These are phyloP conservation scores for Acanthamoeba castellanii DNA, from an alignment of 208 protist species.

Conservation along the genomic window DNA sequence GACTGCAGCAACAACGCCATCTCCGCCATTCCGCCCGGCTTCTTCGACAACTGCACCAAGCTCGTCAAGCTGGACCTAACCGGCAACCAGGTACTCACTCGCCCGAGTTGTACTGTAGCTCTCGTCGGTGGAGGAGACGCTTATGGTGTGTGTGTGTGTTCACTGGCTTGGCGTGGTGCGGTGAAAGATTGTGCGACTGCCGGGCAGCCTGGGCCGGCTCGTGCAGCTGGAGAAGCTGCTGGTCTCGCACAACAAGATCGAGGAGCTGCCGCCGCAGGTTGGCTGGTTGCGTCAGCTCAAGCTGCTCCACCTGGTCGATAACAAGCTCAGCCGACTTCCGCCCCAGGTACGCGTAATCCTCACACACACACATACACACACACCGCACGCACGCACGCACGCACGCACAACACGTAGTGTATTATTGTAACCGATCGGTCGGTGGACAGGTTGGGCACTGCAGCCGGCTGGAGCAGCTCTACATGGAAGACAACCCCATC, in stretches of 20 bases:
- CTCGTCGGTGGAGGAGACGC: background rate
- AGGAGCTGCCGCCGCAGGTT: background rate
- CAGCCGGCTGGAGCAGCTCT: background rate
- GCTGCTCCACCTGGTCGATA: background rate
- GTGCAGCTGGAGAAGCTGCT: background rate
- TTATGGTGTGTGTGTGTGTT: background rate
- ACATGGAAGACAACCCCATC: background rate
- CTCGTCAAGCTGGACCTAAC: background rate
- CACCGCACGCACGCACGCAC: too few relatives aligned
- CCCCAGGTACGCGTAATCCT: background rate
- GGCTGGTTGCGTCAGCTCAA: background rate
- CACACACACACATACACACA: background rate
- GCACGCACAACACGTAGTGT: background rate
- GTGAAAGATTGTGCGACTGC: background rate
- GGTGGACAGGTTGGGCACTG: background rate
- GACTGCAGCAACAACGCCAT: conserved; percentile 16
- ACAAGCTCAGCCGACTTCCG: background rate
- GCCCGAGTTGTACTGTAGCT: background rate
- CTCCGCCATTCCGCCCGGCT: background rate
- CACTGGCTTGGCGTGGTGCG: too few relatives aligned
- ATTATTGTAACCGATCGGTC: background rate
- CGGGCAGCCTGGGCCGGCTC: background rate
- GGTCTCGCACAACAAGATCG: background rate
- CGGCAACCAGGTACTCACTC: background rate
- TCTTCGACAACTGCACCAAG: background rate